A percentile compares a stretch with the other conserved stretches of the same genome.
phyloP scores from a whole-genome alignment of 495 filamentous ascomycete genomes.

The Extremus antarcticus region DNA sequence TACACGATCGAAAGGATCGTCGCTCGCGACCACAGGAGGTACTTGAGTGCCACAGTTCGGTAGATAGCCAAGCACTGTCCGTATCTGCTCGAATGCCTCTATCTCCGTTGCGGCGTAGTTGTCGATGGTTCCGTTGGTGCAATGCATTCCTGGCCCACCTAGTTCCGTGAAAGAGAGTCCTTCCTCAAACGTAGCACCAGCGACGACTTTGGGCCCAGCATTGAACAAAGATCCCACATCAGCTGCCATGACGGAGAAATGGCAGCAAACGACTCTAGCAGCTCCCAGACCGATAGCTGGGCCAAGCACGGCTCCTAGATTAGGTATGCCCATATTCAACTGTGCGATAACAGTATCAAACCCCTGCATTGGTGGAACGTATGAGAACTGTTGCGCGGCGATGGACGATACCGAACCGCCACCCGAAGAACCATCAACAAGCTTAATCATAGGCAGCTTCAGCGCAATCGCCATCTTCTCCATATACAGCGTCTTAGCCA shows the following conservation, averaged over 20 bases:
- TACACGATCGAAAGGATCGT: constrained; percentile 39
- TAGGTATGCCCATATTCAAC: constrained; percentile 50
- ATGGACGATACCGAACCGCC: constrained; percentile 54
- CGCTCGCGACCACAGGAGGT: constrained; percentile 38
- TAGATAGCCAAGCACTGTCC: constrained; percentile 43
- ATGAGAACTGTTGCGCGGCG: constrained; percentile 23
- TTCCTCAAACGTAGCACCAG: constrained; percentile 49
- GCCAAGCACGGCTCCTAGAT: constrained; percentile 48
- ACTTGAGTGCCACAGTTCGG: constrained; percentile 45
- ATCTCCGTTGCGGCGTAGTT: constrained; percentile 50
- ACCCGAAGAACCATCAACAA: constrained; percentile 52
- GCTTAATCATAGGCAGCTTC: constrained; percentile 46
- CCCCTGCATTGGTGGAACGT: neutral
- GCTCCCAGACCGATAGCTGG: constrained; percentile 55
- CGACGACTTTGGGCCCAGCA: constrained; percentile 52
- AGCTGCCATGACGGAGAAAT: constrained; percentile 56
- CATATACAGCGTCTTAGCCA: constrained; percentile 48
- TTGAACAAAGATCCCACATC: constrained; percentile 53
- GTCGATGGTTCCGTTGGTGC: constrained; percentile 56
- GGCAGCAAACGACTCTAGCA: constrained; percentile 47
- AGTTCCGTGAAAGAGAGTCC: constrained; percentile 44
- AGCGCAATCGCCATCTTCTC: constrained; percentile 36
- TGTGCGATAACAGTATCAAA: constrained; percentile 31
- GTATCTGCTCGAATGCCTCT: constrained; percentile 49
- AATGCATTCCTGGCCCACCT: constrained; percentile 49